A percentile compares a stretch with the other conserved stretches of the same genome.
phyloP scores from a whole-genome alignment of 352 stramenopile genomes.

The Globisporangium uncinulatum region DNA sequence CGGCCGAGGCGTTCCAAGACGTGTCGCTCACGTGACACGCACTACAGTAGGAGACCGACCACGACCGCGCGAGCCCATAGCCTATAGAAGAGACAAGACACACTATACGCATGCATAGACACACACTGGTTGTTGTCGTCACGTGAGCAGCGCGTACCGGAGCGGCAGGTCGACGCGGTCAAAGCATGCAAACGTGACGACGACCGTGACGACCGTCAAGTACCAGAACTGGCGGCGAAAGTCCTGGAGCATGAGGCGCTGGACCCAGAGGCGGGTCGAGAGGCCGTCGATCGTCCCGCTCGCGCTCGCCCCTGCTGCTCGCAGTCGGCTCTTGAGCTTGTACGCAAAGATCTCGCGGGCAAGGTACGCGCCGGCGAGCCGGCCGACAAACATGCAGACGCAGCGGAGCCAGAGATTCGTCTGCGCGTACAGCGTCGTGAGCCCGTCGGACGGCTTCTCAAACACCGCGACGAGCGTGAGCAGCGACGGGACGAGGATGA shows the following conservation, averaged over 20 bases:
- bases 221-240: conserved; percentile 87
- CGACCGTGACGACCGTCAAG: conserved; percentile 73
- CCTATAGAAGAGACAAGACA: background rate
- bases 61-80: background rate
- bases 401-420: conserved; percentile 81
- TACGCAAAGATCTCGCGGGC: conserved; percentile 83
- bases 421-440: conserved; percentile 60
- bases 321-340: conserved; percentile 62
- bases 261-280: conserved; percentile 71
- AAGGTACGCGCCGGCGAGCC: conserved; percentile 65
- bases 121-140: conserved; percentile 1
- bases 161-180: conserved; percentile 62
- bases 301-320: conserved; percentile 8
- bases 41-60: background rate
- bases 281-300: conserved; percentile 50
- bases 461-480: conserved; percentile 72
- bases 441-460: conserved; percentile 57
- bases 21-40: background rate
- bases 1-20: background rate
- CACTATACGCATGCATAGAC: background rate
- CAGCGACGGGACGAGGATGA: conserved; percentile 80
- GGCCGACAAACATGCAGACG: conserved; percentile 78
- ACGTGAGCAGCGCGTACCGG: conserved; percentile 67
- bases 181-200: conserved; percentile 85
- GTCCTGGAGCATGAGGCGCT: conserved; percentile 82